Evolutionary conservation across 257 asterid genomes (phyloP), one percentile per base, ranked within the genome.

Genomic region (Solanum ossicruentum): DNA sequence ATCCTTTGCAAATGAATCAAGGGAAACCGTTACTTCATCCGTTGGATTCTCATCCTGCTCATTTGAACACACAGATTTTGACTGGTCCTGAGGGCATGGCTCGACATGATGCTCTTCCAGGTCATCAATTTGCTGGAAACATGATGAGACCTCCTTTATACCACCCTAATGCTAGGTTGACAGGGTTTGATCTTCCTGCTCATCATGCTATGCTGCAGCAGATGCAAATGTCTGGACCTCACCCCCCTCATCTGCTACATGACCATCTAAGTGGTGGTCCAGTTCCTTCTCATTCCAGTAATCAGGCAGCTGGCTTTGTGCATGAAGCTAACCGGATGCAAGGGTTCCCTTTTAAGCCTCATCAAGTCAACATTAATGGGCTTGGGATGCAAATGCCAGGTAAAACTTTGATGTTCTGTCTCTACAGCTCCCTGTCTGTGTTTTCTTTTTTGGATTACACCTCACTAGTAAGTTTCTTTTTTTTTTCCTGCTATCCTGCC

Each of bases 371-470:
- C 85, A 61, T 88, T 83, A 91, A 90, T 83, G 87, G 88, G 67
- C 85, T 71, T 61, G 97, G 95, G 79, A 90, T 90, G 86, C 93
- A 92, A 21, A 77, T 89, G 83, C 92, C 93, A 88, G 98, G 98
- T 95, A 90, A 85, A 54, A 13, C 52, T 26, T 60, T 54, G 73
- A 83, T 54, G 57, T 36, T 26, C n/a, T 3, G 41, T 66, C 17
- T 78, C 60, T 41, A 77, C 56, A 8, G 66, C 61, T 39, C 63
- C 4, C n/a, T 70, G 43, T 45, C 41, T 66, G 2, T 70, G 23
- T 52, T 41, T 41, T 65, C 57, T 47, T 28, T 69, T 58, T 77
- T 45, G 43, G 26, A 9, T 13, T 51, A 16, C 63, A 77, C 61
- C 82, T 77, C 82, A 77, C 8, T 51, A 52, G 16, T 15, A 77